A percentile compares a stretch with the other conserved stretches of the same genome.
phyloP scores from a whole-genome alignment of 2,329 filamentous ascomycete species.

The Didymella arachidicola region DNA sequence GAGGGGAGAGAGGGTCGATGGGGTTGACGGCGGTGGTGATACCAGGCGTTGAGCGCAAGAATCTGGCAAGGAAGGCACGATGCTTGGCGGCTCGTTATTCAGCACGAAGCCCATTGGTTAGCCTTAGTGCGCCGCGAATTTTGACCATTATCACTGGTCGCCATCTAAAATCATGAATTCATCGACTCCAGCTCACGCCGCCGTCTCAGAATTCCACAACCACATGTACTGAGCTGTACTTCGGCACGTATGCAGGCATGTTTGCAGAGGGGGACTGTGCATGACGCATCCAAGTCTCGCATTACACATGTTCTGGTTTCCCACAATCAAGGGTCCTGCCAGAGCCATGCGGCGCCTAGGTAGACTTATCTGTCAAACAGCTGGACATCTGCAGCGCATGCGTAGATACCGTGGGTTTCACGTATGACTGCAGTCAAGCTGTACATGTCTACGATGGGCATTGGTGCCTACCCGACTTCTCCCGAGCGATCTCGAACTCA shows the following conservation, averaged over 20 bases:
- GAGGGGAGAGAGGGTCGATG: conserved; percentile 47
- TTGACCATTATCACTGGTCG: background rate
- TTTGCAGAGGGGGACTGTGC: background rate
- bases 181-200: conserved; percentile 14
- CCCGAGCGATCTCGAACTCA: background rate
- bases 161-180: conserved; percentile 7
- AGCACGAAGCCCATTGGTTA: conserved; percentile 14
- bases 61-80: conserved; percentile 6
- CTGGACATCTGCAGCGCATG: background rate
- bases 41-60: conserved; percentile 27
- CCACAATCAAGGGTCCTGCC: background rate
- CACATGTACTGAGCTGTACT: background rate
- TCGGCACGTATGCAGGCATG: background rate
- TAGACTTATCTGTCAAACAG: background rate
- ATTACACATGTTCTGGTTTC: background rate
- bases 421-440: too few relatives aligned
- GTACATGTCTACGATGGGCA: background rate
- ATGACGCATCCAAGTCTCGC: background rate
- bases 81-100: conserved; percentile 7
- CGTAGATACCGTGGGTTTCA: too few relatives aligned
- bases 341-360: conserved; percentile 3
- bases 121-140: background rate
- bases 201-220: background rate
- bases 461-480: conserved; percentile 1
- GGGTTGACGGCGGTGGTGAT: conserved; percentile 45